Conservation (phyloP, 208 protist genomes). For the Trypanosoma brucei region DNA sequence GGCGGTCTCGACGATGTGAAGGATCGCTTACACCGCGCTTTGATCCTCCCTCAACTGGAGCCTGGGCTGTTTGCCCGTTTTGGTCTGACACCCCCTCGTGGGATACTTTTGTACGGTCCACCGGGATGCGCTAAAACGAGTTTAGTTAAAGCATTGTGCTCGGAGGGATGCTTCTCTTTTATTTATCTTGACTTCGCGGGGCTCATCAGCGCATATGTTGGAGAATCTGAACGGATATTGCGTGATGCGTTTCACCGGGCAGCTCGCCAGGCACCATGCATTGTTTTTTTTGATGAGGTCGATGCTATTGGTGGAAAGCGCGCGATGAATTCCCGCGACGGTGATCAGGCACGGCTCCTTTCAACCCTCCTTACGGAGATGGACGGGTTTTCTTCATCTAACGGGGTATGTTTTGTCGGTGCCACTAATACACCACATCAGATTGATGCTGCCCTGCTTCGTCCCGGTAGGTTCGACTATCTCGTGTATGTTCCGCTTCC, state of each 20-base stretch:
- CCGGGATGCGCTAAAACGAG: slow-evolving; percentile 95
- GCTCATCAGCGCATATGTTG: slow-evolving; percentile 91
- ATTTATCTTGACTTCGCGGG: slow-evolving; percentile 84
- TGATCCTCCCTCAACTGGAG: slow-evolving; percentile 98
- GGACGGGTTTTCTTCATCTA: slow-evolving; percentile 91
- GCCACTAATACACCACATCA: slow-evolving; percentile 90
- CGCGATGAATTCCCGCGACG: slow-evolving; percentile 17
- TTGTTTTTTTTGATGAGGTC: slow-evolving; percentile 95
- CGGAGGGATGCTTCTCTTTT: slow-evolving; percentile 65
- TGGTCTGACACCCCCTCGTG: slow-evolving; percentile 92
- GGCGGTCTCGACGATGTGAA: slow-evolving; percentile 98
- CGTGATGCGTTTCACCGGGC: slow-evolving; percentile 83
- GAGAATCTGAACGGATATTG: slow-evolving; percentile 89
- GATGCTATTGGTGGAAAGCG: slow-evolving; percentile 86
- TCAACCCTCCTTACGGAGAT: slow-evolving; percentile 97
- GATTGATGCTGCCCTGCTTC: slow-evolving; percentile 82
- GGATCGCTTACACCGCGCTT: slow-evolving; percentile 95
- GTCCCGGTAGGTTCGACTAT: slow-evolving; percentile 89
- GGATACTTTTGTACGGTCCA: slow-evolving; percentile 94
- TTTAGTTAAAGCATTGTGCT: slow-evolving; percentile 84
- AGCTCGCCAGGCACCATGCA: slow-evolving; percentile 73
- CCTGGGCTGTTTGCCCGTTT: slow-evolving; percentile 99
- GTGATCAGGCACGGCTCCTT: slow-evolving; percentile 82
- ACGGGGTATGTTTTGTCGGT: slow-evolving; percentile 85
- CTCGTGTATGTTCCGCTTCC: slow-evolving; percentile 81